Conservation (phyloP, 345 rosid species). For the Eucalyptus leucophloia region DNA sequence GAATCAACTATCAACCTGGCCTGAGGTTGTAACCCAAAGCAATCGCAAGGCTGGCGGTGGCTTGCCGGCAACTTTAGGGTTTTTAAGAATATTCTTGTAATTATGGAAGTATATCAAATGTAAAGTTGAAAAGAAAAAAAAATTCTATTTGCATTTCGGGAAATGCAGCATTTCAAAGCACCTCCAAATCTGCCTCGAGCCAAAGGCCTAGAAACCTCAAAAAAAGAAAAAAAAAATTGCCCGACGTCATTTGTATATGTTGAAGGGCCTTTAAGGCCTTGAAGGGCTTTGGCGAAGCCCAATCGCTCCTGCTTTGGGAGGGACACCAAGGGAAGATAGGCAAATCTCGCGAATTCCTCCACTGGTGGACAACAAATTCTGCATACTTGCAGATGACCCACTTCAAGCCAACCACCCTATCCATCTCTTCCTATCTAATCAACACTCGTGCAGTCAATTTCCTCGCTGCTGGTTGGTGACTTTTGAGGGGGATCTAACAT, state of each 20-base stretch:
- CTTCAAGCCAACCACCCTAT: neutral
- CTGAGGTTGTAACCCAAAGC: too few relatives aligned
- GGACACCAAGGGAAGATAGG: neutral
- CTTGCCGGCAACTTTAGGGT: neutral
- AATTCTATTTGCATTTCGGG: neutral
- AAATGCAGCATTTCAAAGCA: neutral
- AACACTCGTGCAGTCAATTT: neutral
- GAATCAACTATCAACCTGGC: neutral
- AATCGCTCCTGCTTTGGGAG: too few relatives aligned
- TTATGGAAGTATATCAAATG: too few relatives aligned
- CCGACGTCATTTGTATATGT: neutral
- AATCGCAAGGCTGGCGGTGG: neutral
- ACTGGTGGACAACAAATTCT: neutral
- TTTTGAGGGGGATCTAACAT: neutral
- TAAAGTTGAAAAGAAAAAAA: too few relatives aligned
- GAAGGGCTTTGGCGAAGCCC: neutral
- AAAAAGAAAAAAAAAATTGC: too few relatives aligned
- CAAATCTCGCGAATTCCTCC: neutral
- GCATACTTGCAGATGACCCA: neutral
- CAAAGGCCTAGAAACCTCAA: neutral
- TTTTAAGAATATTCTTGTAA: neutral
- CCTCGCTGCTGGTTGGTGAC: neutral
- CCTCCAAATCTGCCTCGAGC: neutral
- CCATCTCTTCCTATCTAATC: neutral
- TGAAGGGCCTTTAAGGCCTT: neutral